Base-by-base conservation (phyloP, 768 basidiomycete genomes). In the Mycena chlorophos region DNA sequence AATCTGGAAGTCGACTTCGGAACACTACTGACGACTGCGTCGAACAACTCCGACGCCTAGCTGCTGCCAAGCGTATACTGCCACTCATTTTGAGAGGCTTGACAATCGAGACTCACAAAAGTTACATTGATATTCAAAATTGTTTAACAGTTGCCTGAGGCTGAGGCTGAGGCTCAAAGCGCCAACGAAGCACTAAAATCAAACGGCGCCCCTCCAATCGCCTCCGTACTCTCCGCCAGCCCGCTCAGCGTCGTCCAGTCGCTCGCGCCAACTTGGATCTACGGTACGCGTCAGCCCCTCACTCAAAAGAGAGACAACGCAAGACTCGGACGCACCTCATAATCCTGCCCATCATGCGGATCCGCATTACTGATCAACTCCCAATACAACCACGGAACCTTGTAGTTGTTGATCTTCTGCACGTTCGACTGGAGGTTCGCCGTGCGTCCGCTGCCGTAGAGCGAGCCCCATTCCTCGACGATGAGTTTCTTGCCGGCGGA, bases 311-410 rank as follows among this genome's bases (percentile, higher is more conserved):
- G 19, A 27, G 13, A 8, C 8, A 10, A 17, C 25, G 4, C 29
- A 25, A 38, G 4, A 52, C 3, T 1, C 14, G 19, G 14, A 31
- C 50, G 23, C 52, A 63, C 66, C 65, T 59, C 65, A 38, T 65
- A 67, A 38, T 67, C 66, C 53, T 66, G 29, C 50, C 69, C 55
- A 52, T 72, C 65, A 51, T 73, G 71, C 10, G 71, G 71, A 47
- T 73, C 73, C 5, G 64, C 50, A 54, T 74, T 72, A 29, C 67
- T 73, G 42, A 75, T 58, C 23, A 72, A 66, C 55, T 75, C 66
- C 72, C 74, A 74, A 56, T 74, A 74, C n/a, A 74, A 46, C 72
- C 70, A 73, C 6, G 73, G 66, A 17, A 76, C 66, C 51, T 71
- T 71, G 19, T 70, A 70, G 27, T 64, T 69, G 38, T 69, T 68